Percentiles rank a stretch among this genome's conserved stretches.
Evolutionary conservation across 2,329 filamentous ascomycete species (phyloP).

Genomic region (Hymenotorrendiella dingleyae): DNA sequence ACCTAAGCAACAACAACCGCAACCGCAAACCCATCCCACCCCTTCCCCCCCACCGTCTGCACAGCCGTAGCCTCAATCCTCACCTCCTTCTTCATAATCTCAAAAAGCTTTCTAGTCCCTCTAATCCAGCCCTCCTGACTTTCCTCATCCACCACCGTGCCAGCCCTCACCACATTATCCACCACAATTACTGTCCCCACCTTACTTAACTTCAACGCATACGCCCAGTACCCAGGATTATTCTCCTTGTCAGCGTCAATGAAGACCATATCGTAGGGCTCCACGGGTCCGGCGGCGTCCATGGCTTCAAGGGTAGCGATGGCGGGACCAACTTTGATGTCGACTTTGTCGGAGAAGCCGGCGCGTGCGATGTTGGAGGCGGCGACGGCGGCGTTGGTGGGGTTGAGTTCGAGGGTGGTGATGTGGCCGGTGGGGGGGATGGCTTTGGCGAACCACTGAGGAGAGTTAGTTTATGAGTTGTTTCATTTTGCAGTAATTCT

Average conservation of each 20-base stretch:
- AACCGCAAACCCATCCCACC: conserved; percentile 18
- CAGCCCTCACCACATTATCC: conserved; percentile 46
- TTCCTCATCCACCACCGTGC: conserved; percentile 37
- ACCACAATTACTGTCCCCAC: conserved; percentile 46
- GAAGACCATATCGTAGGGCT: conserved; percentile 48
- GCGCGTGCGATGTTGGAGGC: conserved; percentile 14
- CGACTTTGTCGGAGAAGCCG: conserved; percentile 38
- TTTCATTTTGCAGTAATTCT: too few species aligned
- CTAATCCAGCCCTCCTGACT: conserved; percentile 22
- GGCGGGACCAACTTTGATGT: conserved; percentile 41
- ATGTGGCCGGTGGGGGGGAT: conserved; percentile 16
- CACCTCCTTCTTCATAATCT: conserved; percentile 13
- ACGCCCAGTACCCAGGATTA: conserved; percentile 41
- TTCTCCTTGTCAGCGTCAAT: conserved; percentile 48
- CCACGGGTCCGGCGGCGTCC: conserved; percentile 26
- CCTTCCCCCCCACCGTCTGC: conserved; percentile 16
- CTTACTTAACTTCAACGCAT: conserved; percentile 36
- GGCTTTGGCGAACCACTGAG: conserved; percentile 18
- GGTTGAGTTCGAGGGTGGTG: conserved; percentile 38
- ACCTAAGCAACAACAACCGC: conserved; percentile 12
- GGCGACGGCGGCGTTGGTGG: conserved; percentile 29
- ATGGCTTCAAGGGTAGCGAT: conserved; percentile 32
- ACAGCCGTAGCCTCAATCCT: conserved; percentile 16
- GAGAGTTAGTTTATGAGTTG: background rate
- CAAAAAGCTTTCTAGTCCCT: conserved; percentile 13